Evolutionary conservation across 306 rosid species (phyloP), one percentile per base, ranked within the genome.

Genomic region (Trifolium pratense): DNA sequence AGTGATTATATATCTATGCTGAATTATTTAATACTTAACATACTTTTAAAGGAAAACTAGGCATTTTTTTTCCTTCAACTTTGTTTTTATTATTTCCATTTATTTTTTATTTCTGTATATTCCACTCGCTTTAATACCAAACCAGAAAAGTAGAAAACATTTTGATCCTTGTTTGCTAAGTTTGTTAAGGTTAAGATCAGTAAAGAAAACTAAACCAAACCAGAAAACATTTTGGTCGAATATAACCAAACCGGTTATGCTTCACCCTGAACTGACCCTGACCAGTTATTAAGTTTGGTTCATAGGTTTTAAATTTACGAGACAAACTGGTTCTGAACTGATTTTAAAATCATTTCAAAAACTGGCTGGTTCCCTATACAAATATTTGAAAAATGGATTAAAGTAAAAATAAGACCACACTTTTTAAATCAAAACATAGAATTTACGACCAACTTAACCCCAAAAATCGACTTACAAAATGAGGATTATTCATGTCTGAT

Each of bases 21-120:
- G 66, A 62, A 73, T 11, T 77, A 63, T 80, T 25, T 68, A 34
- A 34, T 57, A 71, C 65, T 43, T 34, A 34, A 45, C 6, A 9
- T 56, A 16, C 17, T 65, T 67, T 58, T 43, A 49, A 59, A 65
- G 60, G 46, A 57, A 71, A 63, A n/a, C 3, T 45, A 46, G 67
- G 9, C 29, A 17, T 66, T 58, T 71, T 58, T 71, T 53, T 42
- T 9, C 37, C 10, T 29, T 43, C 48, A 29, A 64, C 52, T 64
- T 48, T 18, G 29, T 21, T 78, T 29, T 51, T 51, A 39, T 61
- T 63, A 34, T 71, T 63, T 63, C 18, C 48, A 26, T 36, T 18
- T 63, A 9, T 29, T 37, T 64, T 48, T 6, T 56, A 52, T 66
- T 48, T 46, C 53, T 46, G 3, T 46, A 46, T 46, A 5, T 15